Evolutionary conservation across 2,329 filamentous ascomycete genomes (phyloP).

Genomic region (Sclerotinia sclerotiorum): DNA sequence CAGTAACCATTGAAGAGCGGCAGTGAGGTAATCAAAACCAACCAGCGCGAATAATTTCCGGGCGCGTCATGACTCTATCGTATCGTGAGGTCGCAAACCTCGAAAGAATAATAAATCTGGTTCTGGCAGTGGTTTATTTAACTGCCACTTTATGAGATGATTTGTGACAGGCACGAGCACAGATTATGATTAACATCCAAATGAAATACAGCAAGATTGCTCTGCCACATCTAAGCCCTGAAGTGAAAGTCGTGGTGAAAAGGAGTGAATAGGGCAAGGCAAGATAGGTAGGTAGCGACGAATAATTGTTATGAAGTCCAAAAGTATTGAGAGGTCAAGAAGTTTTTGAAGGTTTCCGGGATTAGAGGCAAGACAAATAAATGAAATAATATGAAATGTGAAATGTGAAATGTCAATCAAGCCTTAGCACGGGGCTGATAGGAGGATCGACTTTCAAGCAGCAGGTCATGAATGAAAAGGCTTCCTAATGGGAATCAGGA

Average conservation of each 20-base stretch:
- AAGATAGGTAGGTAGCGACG: neutral
- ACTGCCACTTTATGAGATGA: slow-evolving; percentile 16
- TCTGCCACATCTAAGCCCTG: slow-evolving; percentile 23
- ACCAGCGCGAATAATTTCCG: slow-evolving; percentile 57
- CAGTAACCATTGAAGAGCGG: slow-evolving; percentile 26
- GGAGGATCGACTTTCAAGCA: slow-evolving; percentile 15
- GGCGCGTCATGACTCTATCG: slow-evolving; percentile 49
- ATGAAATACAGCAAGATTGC: slow-evolving; percentile 20
- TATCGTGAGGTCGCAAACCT: slow-evolving; percentile 15
- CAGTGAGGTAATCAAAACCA: slow-evolving; percentile 34
- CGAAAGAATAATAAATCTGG: slow-evolving; percentile 11
- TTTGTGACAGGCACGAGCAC: slow-evolving; percentile 21
- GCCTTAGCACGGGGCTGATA: slow-evolving; percentile 17
- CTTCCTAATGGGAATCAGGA: slow-evolving; percentile 9
- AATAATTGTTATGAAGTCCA: slow-evolving; percentile 2
- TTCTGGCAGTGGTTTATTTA: slow-evolving; percentile 5
- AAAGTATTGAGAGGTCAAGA: slow-evolving; percentile 13
- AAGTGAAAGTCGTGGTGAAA: slow-evolving; percentile 1
- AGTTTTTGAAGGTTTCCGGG: neutral
- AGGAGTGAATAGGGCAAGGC: slow-evolving; percentile 8
- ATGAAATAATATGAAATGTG: neutral
- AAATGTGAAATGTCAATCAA: neutral
- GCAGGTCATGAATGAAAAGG: slow-evolving; percentile 3
- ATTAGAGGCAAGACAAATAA: slow-evolving; percentile 2
- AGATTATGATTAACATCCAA: slow-evolving; percentile 24